Evolutionary conservation across 441 rosid species (phyloP).

Genomic region (Corymbia calophylla): DNA sequence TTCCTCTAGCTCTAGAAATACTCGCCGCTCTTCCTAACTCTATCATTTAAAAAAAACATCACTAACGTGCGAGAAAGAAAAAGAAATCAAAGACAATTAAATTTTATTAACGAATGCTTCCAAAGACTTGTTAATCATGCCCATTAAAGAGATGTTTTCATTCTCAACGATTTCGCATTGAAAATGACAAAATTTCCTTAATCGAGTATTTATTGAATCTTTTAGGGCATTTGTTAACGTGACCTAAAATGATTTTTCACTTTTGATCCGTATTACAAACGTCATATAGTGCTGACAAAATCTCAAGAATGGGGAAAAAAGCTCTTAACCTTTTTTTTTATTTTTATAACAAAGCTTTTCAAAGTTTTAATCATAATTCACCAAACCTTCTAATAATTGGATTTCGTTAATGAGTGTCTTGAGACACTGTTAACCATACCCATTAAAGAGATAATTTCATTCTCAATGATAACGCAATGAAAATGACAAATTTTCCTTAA

Average conservation of each 20-base stretch:
- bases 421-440: no score
- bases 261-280: not conserved
- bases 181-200: not conserved
- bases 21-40: not conserved
- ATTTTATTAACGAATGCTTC: not conserved
- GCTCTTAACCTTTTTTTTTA: no score
- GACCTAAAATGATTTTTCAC: not conserved
- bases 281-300: not conserved
- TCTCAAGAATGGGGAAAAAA: no score
- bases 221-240: not conserved
- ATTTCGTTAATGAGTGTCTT: no score
- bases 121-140: not conserved
- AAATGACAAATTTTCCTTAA: no score
- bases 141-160: not conserved
- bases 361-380: no score
- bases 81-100: not conserved
- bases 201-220: not conserved
- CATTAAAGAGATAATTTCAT: no score
- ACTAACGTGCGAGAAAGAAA: not conserved
- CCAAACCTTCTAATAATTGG: no score
- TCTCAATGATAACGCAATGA: no score
- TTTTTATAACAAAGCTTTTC: no score
- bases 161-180: not conserved
- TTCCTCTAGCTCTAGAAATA: not conserved
- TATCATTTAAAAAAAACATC: not conserved